Conservation (phyloP, 768 basidiomycete genomes). For the Phanerodontia chrysosporium region DNA sequence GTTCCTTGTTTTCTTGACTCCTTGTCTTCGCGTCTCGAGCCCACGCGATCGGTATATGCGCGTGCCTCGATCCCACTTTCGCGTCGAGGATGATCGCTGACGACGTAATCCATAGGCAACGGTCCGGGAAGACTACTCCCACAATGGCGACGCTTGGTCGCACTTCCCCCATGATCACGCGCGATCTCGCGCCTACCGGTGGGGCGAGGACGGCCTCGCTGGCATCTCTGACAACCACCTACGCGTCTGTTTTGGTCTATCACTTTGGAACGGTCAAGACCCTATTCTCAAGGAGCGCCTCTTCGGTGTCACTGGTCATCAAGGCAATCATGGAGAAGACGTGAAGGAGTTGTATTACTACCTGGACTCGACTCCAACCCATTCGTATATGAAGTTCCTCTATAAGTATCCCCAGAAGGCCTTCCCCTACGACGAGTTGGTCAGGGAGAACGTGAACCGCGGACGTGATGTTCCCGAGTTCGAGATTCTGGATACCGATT, state of each 20-base stretch:
- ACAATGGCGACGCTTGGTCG: slow-evolving; percentile 92
- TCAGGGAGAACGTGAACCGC: slow-evolving; percentile 77
- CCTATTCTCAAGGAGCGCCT: slow-evolving; percentile 94
- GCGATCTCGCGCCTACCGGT: slow-evolving; percentile 90
- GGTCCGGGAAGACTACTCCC: slow-evolving; percentile 97
- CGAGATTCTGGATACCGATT: slow-evolving; percentile 90
- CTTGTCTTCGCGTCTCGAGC: background rate
- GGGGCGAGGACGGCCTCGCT: slow-evolving; percentile 98
- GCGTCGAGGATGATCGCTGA: background rate
- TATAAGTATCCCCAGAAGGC: slow-evolving; percentile 96
- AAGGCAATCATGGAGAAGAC: slow-evolving; percentile 99
- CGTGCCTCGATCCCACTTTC: background rate
- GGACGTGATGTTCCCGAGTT: slow-evolving; percentile 85
- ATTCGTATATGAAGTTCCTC: slow-evolving; percentile 99
- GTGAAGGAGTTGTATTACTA: slow-evolving; percentile 99
- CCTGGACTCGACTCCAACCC: slow-evolving; percentile 96
- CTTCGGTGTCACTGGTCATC: slow-evolving; percentile 93
- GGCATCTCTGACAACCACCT: slow-evolving; percentile 98
- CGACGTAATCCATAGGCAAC: slow-evolving; percentile 63
- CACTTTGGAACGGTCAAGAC: slow-evolving; percentile 93
- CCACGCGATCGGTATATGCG: background rate
- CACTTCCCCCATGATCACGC: slow-evolving; percentile 95
- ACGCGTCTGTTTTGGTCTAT: slow-evolving; percentile 84
- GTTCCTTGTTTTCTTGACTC: slow-evolving; percentile 20
- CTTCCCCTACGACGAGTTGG: slow-evolving; percentile 93